Evolutionary conservation across 2,329 filamentous ascomycete species (phyloP), one percentile per base, ranked within the genome.

Genomic region (Xylogone sp.): DNA sequence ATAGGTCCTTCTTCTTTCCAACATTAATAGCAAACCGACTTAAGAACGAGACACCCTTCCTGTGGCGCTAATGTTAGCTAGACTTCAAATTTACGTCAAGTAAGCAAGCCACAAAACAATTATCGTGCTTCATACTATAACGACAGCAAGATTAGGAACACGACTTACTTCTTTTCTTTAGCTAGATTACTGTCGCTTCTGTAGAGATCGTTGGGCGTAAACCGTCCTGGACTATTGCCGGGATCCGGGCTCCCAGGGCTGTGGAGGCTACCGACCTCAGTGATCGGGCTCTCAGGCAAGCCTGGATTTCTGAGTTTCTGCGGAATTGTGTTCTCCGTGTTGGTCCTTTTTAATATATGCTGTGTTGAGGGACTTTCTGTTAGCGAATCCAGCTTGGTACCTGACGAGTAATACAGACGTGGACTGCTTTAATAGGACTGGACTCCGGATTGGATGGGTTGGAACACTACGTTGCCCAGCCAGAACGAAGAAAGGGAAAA

Each of bases 1-100:
- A 39, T 16, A 63, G 59, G 54, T 83, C 82, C 65, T 88, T 90
- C 70, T 87, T 95, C 73, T 90, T 91, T 54, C 78, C 79, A 55
- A 81, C 79, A 31, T 89, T 88, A 68, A 97, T 84, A 61, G 77
- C 78, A 50, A 86, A 78, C 50, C 91, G 88, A 68, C 90, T 95
- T 22, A 99, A 81, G 66, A 99, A 96, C 13, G 91, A 96, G 18
- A 87, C 83, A 22, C 88, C 87, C 73, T 96, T 97, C 69, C 88
- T 96, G 62, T 51, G 50, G 21, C 42, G 29, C 34, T 12, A 24
- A 10, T 29, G 45, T 58, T 31, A 58, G 53, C 31, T 18, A 39
- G 24, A 10, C 18, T 20, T 34, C 22, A n/a, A n/a, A n/a, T n/a
- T n/a, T n/a, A n/a, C n/a, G n/a, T n/a, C n/a, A n/a, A 45, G 54